Percentiles rank a stretch among this genome's conserved stretches.
These are phyloP conservation scores for Pleurotus platypus DNA, from an alignment of 768 basidiomycete species.

Conservation along the genomic window DNA sequence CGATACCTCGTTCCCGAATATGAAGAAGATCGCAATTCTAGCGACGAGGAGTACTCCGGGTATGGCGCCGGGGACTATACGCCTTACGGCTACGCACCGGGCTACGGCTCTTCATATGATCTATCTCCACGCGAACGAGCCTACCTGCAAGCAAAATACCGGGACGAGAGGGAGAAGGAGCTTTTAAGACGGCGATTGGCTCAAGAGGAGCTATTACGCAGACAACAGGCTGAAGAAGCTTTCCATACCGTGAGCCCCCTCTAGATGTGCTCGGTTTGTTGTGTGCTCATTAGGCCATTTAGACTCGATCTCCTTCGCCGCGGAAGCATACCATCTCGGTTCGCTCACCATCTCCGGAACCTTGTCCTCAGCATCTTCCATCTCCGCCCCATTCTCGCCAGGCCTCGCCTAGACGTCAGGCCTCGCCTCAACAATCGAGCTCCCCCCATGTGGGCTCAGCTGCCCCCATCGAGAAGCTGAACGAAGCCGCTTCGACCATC, in stretches of 20 bases:
- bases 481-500: constrained; percentile 42
- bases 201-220: constrained; percentile 15
- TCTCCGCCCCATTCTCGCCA: constrained; percentile 8
- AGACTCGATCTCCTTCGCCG: background rate
- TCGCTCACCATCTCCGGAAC: background rate
- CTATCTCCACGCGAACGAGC: constrained; percentile 25
- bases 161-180: constrained; percentile 22
- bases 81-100: background rate
- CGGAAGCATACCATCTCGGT: background rate
- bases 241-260: too few relatives aligned
- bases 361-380: background rate
- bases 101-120: background rate
- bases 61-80: constrained; percentile 1
- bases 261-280: background rate
- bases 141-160: constrained; percentile 26
- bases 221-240: constrained; percentile 8
- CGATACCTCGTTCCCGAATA: constrained; percentile 4
- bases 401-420: constrained; percentile 7
- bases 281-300: background rate
- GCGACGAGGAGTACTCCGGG: background rate
- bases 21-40: constrained; percentile 6
- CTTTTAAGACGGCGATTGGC: constrained; percentile 19
- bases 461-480: constrained; percentile 25
- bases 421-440: constrained; percentile 6
- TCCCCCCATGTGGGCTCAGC: constrained; percentile 13